Percentiles rank a stretch among this genome's conserved stretches.
phyloP scores from a whole-genome alignment of 192 early-diverging fungal species.

The Entomortierella beljakovae region DNA sequence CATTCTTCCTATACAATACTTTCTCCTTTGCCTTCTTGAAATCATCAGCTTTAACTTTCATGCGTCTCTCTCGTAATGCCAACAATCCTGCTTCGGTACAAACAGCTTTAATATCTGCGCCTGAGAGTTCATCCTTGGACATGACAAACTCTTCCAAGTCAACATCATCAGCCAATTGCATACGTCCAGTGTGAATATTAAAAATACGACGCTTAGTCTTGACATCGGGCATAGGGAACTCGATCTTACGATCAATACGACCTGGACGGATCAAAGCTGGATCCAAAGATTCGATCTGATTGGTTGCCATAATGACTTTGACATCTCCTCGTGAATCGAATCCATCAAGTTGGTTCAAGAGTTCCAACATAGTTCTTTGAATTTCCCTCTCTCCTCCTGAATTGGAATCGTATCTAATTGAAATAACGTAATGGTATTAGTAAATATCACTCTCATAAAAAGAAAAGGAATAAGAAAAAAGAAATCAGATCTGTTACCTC shows the following conservation, averaged over 20 bases:
- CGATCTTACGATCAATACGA: slow-evolving; percentile 99
- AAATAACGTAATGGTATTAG: background rate
- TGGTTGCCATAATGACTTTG: slow-evolving; percentile 99
- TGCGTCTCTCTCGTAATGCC: slow-evolving; percentile 96
- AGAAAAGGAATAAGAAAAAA: too few species aligned
- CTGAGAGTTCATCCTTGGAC: slow-evolving; percentile 99
- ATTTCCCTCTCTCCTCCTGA: slow-evolving; percentile 97
- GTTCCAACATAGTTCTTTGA: slow-evolving; percentile 97
- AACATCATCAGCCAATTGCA: slow-evolving; percentile 96
- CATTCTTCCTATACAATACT: slow-evolving; percentile 98
- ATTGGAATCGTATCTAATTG: slow-evolving; percentile 86
- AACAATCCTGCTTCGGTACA: slow-evolving; percentile 99
- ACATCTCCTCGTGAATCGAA: slow-evolving; percentile 97
- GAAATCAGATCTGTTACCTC: slow-evolving; percentile 56
- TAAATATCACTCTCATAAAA: too few species aligned
- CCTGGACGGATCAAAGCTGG: slow-evolving; percentile 96
- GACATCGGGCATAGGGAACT: slow-evolving; percentile 97
- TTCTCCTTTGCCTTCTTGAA: slow-evolving; percentile 98
- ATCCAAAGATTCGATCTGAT: slow-evolving; percentile 96
- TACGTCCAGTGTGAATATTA: slow-evolving; percentile 92
- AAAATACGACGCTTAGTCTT: slow-evolving; percentile 99
- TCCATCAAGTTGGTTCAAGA: slow-evolving; percentile 97
- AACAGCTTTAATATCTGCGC: slow-evolving; percentile 99
- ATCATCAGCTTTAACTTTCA: slow-evolving; percentile 98
- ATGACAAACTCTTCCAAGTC: slow-evolving; percentile 99